Base-by-base conservation (phyloP, 129 eudicot genomes). In the Flaveria brownii region DNA sequence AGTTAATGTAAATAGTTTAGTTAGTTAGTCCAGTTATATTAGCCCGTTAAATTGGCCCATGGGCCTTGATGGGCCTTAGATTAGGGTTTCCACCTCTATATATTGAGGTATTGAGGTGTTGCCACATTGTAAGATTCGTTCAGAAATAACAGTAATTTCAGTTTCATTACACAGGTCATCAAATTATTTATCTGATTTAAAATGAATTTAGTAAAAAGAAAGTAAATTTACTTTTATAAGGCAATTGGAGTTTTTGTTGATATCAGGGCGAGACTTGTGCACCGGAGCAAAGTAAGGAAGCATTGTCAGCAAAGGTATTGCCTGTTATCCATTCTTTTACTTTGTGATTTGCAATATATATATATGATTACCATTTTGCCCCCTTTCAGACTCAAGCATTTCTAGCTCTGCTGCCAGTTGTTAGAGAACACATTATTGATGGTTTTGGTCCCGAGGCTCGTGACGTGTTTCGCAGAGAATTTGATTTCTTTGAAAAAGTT, bases 401-500 rank as follows among this genome's bases (percentile, higher is more conserved):
- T 80, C 92, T 82, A 80, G 96, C 80, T 51, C 78, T 94, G 45
- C 82, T 94, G 69, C 98, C 98, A 0, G 86, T 80, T 49, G 93
- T 94, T 68, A 87, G 96, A 84, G 85, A 94, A 50, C 86, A 79
- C 71, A 94, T 94, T 57, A 87, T 94, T 79, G 97, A 91, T 67
- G 85, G 93, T 76, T 94, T 94, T 77, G 84, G 78, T 62, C 84
- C 86, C 43, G 87, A 91, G 81, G 98, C 98, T 71, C 97, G 82
- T 61, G 96, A 80, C 33, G 28, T 91, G 74, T 94, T 94, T 77
- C 81, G 70, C 69, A 86, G 96, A 86, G 98, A 94, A 83, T 94
- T 94, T 83, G 96, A 91, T 83, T 94, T 94, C 92, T 94, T 94
- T 80, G 98, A 91, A 82, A 88, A 94, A 83, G 98, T 94, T 65